Conservation (phyloP, 352 stramenopile species). For the Phytophthora sp. region DNA sequence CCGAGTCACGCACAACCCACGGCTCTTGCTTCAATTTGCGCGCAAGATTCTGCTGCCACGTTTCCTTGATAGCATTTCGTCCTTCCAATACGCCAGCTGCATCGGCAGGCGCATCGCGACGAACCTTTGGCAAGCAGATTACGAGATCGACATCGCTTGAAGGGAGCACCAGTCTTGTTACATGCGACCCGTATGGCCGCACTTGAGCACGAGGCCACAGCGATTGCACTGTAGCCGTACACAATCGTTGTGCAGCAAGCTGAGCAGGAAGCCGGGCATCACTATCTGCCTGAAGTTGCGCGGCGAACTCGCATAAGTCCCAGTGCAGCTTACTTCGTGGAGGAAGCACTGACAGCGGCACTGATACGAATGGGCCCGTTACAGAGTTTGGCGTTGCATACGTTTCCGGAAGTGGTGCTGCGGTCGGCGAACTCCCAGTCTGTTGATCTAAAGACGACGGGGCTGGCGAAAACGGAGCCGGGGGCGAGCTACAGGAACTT, state of each 20-base stretch:
- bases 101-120: constrained; percentile 92
- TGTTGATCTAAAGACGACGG: constrained; percentile 40
- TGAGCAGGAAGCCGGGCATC: constrained; percentile 72
- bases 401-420: constrained; percentile 42
- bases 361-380: constrained; percentile 82
- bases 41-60: constrained; percentile 97
- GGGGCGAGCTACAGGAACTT: constrained; percentile 39
- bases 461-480: constrained; percentile 42
- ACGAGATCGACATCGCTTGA: constrained; percentile 98
- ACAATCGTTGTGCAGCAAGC: constrained; percentile 77
- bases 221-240: constrained; percentile 83
- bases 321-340: constrained; percentile 86
- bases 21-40: constrained; percentile 94
- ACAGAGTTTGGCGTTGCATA: constrained; percentile 59
- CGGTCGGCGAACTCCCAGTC: constrained; percentile 25
- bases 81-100: constrained; percentile 96
- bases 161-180: constrained; percentile 94
- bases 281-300: constrained; percentile 77
- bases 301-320: constrained; percentile 89
- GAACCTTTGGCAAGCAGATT: constrained; percentile 98
- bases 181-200: constrained; percentile 97
- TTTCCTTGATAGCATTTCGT: constrained; percentile 98
- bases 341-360: constrained; percentile 84
- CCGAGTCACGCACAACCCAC: constrained; percentile 92
- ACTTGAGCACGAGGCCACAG: constrained; percentile 96